A percentile compares a stretch with the other conserved stretches of the same genome.
phyloP scores from a whole-genome alignment of 306 rosid genomes.

The Begonia fuchsioides region DNA sequence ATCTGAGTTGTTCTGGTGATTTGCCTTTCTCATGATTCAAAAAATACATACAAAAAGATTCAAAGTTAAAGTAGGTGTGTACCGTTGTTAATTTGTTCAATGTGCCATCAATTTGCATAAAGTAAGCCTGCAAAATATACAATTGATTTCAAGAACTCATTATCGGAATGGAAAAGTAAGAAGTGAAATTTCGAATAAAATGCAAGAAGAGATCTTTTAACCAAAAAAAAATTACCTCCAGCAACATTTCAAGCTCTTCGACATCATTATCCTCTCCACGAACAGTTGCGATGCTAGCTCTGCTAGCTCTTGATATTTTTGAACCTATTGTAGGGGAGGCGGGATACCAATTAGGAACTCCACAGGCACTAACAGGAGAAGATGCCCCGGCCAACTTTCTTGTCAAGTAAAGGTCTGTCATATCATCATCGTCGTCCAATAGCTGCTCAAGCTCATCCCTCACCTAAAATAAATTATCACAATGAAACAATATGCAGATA shows the following conservation, averaged over 20 bases:
- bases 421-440: conserved; percentile 86
- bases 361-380: conserved; percentile 67
- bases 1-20: too few relatives aligned
- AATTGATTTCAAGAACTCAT: background rate
- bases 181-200: background rate
- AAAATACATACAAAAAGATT: too few relatives aligned
- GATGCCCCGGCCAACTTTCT: conserved; percentile 58
- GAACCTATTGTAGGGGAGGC: conserved; percentile 54
- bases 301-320: conserved; percentile 67
- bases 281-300: conserved; percentile 51
- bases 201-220: background rate
- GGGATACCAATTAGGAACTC: conserved; percentile 33
- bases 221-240: conserved; percentile 41
- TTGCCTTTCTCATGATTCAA: too few relatives aligned
- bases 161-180: too few relatives aligned
- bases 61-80: conserved; percentile 8
- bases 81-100: conserved; percentile 58
- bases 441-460: conserved; percentile 94
- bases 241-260: conserved; percentile 81
- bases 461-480: conserved; percentile 25
- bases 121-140: conserved; percentile 55
- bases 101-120: conserved; percentile 73
- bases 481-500: background rate
- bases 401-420: conserved; percentile 92
- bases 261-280: conserved; percentile 62